phyloP scores from a whole-genome alignment of 495 filamentous ascomycete genomes.

The Xylaria venustula region DNA sequence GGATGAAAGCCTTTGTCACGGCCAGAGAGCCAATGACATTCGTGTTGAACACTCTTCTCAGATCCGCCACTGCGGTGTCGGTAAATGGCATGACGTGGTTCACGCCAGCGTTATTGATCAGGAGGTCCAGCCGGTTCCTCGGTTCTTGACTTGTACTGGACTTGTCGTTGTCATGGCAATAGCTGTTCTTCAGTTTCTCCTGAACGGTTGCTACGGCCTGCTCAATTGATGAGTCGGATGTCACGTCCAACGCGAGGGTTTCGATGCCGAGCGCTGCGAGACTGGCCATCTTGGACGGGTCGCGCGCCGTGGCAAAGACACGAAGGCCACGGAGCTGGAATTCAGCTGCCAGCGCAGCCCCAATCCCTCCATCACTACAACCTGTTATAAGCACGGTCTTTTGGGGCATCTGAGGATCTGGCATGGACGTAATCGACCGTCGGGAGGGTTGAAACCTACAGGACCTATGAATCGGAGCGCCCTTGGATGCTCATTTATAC shows the following conservation, averaged over 20 bases:
- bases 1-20: constrained; percentile 55
- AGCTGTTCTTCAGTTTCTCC: background rate
- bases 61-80: constrained; percentile 46
- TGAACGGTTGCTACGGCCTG: constrained; percentile 27
- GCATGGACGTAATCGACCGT: too few relatives aligned
- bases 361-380: constrained; percentile 54
- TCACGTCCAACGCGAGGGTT: constrained; percentile 51
- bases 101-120: constrained; percentile 59
- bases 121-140: constrained; percentile 42
- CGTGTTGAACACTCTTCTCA: constrained; percentile 47
- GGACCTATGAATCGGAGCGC: too few relatives aligned
- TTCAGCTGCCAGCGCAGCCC: constrained; percentile 50
- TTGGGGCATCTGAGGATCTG: constrained; percentile 17
- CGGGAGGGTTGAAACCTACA: too few relatives aligned
- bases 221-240: constrained; percentile 36
- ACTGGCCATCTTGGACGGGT: constrained; percentile 37
- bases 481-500: background rate
- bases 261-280: constrained; percentile 41
- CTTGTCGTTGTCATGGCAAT: background rate
- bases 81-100: constrained; percentile 42
- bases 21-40: constrained; percentile 55
- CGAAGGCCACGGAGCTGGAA: constrained; percentile 49
- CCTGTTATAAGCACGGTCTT: constrained; percentile 47
- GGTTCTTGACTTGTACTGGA: constrained; percentile 15
- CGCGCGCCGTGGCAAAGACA: constrained; percentile 58